Percentiles rank a stretch among this genome's conserved stretches.
Evolutionary conservation across 208 protist species (phyloP).

Genomic region (Crithidia thermophila): DNA sequence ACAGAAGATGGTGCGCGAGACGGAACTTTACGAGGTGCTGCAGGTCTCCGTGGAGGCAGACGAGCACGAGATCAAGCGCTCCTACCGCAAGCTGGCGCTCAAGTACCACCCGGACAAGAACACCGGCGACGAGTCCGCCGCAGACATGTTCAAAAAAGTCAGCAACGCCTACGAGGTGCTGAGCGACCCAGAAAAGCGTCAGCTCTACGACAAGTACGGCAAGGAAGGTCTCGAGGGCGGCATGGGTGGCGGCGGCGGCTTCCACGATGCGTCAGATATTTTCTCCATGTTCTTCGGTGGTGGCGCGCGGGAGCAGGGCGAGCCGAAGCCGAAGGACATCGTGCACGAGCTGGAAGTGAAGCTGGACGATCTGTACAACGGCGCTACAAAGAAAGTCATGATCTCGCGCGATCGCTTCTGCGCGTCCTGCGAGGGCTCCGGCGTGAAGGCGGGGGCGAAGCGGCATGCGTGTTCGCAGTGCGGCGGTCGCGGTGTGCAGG

Average conservation of each 20-base stretch:
- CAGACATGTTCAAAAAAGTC: constrained; percentile 94
- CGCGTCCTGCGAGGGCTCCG: constrained; percentile 61
- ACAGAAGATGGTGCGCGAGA: constrained; percentile 85
- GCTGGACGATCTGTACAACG: constrained; percentile 98
- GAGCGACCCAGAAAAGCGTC: constrained; percentile 94
- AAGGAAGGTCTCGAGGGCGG: constrained; percentile 95
- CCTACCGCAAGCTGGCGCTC: constrained; percentile 85
- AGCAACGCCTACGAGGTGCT: constrained; percentile 98
- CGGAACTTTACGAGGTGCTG: constrained; percentile 90
- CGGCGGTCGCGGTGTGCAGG: constrained; percentile 89
- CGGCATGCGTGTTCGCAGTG: constrained; percentile 85
- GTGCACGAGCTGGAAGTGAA: constrained; percentile 91
- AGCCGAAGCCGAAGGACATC: constrained; percentile 94
- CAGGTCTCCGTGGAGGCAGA: constrained; percentile 63
- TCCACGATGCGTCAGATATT: constrained; percentile 79
- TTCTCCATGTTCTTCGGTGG: constrained; percentile 91
- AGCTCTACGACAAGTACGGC: constrained; percentile 97
- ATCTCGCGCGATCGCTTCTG: constrained; percentile 87
- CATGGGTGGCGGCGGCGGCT: constrained; percentile 54
- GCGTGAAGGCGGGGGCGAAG: constrained; percentile 53
- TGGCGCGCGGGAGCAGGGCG: constrained; percentile 55
- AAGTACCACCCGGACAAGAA: constrained; percentile 93
- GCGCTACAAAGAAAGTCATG: constrained; percentile 90
- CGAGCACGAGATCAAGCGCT: constrained; percentile 89
- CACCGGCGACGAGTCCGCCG: constrained; percentile 70